phyloP scores from a whole-genome alignment of 352 stramenopile species.

The Peronospora tabacina region DNA sequence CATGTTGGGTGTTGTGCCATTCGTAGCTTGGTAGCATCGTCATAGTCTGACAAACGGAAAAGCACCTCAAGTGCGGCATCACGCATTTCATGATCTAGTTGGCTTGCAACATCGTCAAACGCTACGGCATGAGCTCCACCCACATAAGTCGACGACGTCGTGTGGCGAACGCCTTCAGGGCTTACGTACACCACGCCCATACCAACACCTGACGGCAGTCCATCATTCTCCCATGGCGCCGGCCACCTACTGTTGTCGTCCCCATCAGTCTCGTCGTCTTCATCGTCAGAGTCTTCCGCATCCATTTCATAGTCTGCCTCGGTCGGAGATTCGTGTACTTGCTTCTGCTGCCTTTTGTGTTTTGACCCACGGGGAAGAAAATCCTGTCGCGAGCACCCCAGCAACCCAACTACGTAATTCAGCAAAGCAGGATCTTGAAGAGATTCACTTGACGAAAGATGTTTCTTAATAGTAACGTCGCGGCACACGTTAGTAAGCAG shows the following conservation, averaged over 20 bases:
- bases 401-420: slow-evolving; percentile 40
- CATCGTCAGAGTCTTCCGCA: slow-evolving; percentile 34
- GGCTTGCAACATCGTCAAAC: slow-evolving; percentile 35
- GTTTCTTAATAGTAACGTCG: slow-evolving; percentile 38
- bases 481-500: slow-evolving; percentile 53
- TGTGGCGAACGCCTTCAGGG: slow-evolving; percentile 51
- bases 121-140: slow-evolving; percentile 21
- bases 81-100: slow-evolving; percentile 70
- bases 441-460: slow-evolving; percentile 36
- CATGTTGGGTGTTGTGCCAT: slow-evolving; percentile 62
- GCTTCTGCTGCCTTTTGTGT: slow-evolving; percentile 19
- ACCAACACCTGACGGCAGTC: slow-evolving; percentile 50
- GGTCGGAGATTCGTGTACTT: slow-evolving; percentile 22
- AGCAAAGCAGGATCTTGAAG: slow-evolving; percentile 43
- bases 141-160: slow-evolving; percentile 25
- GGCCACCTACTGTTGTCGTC: slow-evolving; percentile 58
- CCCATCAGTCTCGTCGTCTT: slow-evolving; percentile 45
- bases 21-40: slow-evolving; percentile 57
- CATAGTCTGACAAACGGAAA: slow-evolving; percentile 57
- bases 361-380: slow-evolving; percentile 29
- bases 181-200: slow-evolving; percentile 79
- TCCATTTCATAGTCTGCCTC: slow-evolving; percentile 45
- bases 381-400: slow-evolving; percentile 48
- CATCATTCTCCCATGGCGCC: slow-evolving; percentile 69
- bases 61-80: slow-evolving; percentile 68